Conservation (phyloP, 2,329 filamentous ascomycete genomes). For the Ophiocordyceps sinensis region DNA sequence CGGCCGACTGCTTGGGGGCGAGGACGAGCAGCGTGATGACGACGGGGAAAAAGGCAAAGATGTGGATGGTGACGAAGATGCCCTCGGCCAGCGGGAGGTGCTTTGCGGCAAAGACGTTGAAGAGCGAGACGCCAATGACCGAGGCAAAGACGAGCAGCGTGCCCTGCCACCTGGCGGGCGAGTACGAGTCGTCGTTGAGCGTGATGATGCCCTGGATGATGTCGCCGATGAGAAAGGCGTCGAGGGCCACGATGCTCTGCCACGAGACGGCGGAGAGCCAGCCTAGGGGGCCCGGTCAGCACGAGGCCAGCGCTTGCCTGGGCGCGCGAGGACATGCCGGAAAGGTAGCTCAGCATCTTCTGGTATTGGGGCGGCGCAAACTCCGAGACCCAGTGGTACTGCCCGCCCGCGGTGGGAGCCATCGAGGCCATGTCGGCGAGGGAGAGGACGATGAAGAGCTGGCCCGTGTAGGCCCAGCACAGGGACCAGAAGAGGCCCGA, state of each 20-base stretch:
- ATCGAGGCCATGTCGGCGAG: constrained; percentile 38
- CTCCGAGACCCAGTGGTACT: constrained; percentile 44
- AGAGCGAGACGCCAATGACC: constrained; percentile 3
- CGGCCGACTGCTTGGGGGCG: constrained; percentile 3
- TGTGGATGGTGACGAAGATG: constrained; percentile 4
- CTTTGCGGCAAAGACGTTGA: constrained; percentile 4
- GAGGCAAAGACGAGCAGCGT: constrained; percentile 3
- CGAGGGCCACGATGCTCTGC: constrained; percentile 25
- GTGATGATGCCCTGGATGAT: constrained; percentile 29
- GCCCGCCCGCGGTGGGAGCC: constrained; percentile 41
- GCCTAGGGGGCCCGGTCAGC: constrained; percentile 10
- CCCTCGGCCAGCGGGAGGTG: constrained; percentile 4
- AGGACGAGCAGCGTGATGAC: constrained; percentile 4
- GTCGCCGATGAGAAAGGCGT: constrained; percentile 27
- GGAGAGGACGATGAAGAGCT: constrained; percentile 23
- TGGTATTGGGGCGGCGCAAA: constrained; percentile 33
- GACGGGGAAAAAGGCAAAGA: constrained; percentile 6
- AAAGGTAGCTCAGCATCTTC: constrained; percentile 35
- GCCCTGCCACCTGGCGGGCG: constrained; percentile 1
- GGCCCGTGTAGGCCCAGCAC: constrained; percentile 4
- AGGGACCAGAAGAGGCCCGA: constrained; percentile 8
- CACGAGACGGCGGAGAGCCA: constrained; percentile 28
- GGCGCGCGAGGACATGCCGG: background rate
- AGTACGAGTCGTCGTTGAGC: constrained; percentile 10
- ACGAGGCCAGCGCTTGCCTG: background rate